Conservation (phyloP, 805 yeast genomes). For the Saccharomycopsis sp. region DNA sequence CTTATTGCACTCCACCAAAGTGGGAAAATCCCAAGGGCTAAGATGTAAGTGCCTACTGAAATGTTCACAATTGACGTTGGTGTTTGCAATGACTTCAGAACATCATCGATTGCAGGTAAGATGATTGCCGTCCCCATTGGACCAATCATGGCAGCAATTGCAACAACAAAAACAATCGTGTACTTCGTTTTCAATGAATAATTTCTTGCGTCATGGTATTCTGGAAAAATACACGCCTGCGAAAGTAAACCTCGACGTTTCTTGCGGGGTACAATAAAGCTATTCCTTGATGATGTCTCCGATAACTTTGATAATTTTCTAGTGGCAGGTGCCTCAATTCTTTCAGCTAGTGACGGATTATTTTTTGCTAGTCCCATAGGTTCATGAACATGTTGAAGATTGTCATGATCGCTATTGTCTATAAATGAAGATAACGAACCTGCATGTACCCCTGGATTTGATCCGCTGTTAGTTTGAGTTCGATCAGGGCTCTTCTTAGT, state of each 20-base stretch:
- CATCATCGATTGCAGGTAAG: constrained; percentile 66
- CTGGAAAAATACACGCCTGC: constrained; percentile 49
- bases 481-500: no score
- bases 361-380: no score
- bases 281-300: no score
- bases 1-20: constrained; percentile 84
- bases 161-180: constrained; percentile 54
- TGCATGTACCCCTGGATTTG: no score
- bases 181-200: constrained; percentile 46
- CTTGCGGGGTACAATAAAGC: constrained; percentile 29
- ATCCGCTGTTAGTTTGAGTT: no score
- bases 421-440: no score
- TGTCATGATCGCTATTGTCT: no score
- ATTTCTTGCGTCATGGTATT: constrained; percentile 64
- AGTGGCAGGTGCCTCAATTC: no score
- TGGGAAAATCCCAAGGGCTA: constrained; percentile 74
- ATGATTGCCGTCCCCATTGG: constrained; percentile 87
- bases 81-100: constrained; percentile 49
- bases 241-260: constrained; percentile 57
- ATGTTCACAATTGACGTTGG: constrained; percentile 57
- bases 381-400: no score
- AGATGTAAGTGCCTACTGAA: constrained; percentile 70
- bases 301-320: no score
- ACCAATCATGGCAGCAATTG: constrained; percentile 70
- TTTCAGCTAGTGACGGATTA: no score